phyloP scores from a whole-genome alignment of 176 grass and related monocot genomes.

The Zea mays region DNA sequence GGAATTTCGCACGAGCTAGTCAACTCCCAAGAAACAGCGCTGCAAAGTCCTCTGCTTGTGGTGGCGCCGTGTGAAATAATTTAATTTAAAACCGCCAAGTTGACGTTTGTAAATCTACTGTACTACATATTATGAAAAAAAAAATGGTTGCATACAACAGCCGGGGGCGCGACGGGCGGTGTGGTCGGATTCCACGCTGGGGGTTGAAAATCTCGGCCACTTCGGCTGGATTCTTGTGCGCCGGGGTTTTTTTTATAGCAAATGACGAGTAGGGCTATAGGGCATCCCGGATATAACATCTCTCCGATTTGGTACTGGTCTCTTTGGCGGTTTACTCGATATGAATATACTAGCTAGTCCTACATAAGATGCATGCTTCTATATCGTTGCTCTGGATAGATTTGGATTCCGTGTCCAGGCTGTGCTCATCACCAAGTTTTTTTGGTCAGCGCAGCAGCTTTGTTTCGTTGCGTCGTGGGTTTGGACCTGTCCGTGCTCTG shows the following conservation, averaged over 20 bases:
- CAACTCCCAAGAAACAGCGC: conserved; percentile 34
- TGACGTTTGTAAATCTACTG: conserved; percentile 33
- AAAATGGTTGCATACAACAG: neutral
- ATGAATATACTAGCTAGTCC: neutral
- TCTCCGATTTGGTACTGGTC: neutral
- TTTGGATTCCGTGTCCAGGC: neutral
- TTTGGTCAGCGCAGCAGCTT: conserved; percentile 12
- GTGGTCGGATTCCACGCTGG: conserved; percentile 48
- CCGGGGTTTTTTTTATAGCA: conserved; percentile 24
- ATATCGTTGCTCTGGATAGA: conserved; percentile 5
- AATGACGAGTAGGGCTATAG: conserved; percentile 4
- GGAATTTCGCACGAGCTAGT: conserved; percentile 14
- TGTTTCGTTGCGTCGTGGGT: conserved; percentile 28
- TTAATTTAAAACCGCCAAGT: conserved; percentile 46
- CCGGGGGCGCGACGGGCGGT: neutral
- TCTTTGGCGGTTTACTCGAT: neutral
- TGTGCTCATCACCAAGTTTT: neutral
- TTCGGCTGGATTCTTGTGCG: conserved; percentile 45
- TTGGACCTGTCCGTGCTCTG: conserved; percentile 28
- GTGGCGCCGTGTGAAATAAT: conserved; percentile 42
- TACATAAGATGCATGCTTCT: too few relatives aligned
- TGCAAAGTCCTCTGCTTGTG: conserved; percentile 23
- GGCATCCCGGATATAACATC: conserved; percentile 5
- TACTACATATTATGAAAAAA: neutral
- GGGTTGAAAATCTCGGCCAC: conserved; percentile 48